Percentiles rank a stretch among this genome's conserved stretches.
These are phyloP conservation scores for Ceriops tagal DNA, from an alignment of 345 rosid genomes.

Conservation along the genomic window DNA sequence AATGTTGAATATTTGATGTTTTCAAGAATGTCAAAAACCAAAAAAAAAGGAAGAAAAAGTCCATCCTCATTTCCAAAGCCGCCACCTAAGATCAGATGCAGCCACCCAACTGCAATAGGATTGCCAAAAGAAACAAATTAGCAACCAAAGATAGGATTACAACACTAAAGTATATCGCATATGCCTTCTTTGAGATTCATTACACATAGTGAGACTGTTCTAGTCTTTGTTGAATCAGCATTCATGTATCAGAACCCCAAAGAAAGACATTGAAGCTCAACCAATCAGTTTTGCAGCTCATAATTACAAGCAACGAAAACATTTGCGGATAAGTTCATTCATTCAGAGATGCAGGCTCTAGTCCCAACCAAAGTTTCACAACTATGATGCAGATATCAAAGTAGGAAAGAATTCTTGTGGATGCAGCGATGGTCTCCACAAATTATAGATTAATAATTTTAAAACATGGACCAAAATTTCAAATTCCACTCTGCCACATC, in stretches of 20 bases:
- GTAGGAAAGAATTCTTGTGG: background rate
- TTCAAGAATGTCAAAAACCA: background rate
- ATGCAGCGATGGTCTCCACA: background rate
- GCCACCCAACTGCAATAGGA: constrained; percentile 24
- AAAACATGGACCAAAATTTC: background rate
- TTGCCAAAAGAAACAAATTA: constrained; percentile 8
- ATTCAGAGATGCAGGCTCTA: too few species aligned
- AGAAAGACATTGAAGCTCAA: too few species aligned
- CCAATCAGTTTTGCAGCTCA: too few species aligned
- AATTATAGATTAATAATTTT: background rate
- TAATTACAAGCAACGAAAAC: too few species aligned
- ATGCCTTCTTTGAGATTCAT: background rate
- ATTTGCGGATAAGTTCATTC: too few species aligned
- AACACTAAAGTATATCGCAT: background rate
- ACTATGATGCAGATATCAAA: too few species aligned
- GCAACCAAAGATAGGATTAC: background rate
- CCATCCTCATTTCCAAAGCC: background rate
- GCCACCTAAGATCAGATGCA: constrained; percentile 12
- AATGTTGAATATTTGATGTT: constrained; percentile 33
- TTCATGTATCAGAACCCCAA: too few species aligned
- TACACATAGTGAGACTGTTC: background rate
- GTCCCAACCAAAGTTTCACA: too few species aligned
- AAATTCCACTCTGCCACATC: background rate
- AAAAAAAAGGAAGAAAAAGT: background rate
- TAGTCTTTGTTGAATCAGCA: background rate